Conservation (phyloP, 2,329 filamentous ascomycete genomes). For the Venturia pyrina region DNA sequence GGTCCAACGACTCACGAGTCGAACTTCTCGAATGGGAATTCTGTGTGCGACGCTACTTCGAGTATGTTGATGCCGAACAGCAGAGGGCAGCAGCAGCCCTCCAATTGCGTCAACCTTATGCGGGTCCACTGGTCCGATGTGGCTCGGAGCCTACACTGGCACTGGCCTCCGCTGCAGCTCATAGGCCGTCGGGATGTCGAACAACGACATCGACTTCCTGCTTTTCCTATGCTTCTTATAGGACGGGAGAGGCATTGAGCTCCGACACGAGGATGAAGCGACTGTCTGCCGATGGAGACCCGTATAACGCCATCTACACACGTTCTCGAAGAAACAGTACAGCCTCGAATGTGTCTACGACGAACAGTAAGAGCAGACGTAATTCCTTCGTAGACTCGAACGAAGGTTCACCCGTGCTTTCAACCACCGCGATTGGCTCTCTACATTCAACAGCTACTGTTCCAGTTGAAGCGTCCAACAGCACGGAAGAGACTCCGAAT, state of each 20-base stretch:
- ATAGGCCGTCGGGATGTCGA: background rate
- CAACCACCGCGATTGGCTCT: background rate
- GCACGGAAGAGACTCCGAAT: background rate
- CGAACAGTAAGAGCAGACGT: background rate
- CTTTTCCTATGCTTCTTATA: slow-evolving; percentile 1
- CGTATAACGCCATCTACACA: slow-evolving; percentile 10
- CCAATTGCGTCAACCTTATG: background rate
- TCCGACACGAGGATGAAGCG: background rate
- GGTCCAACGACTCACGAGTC: background rate
- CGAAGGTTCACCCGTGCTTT: background rate
- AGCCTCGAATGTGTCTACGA: background rate
- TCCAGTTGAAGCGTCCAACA: background rate
- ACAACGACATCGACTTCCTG: background rate
- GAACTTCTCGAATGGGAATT: slow-evolving; percentile 10
- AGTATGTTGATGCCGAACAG: background rate
- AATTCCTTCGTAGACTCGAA: background rate
- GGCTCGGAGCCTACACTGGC: background rate
- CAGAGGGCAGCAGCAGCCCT: background rate
- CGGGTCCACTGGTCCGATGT: background rate
- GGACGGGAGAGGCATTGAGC: background rate
- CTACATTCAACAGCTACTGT: background rate
- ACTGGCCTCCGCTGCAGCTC: background rate
- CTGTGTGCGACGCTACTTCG: slow-evolving; percentile 11
- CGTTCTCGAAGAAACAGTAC: slow-evolving; percentile 9
- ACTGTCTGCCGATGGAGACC: background rate